A percentile compares a stretch with the other conserved stretches of the same genome.
Conservation (phyloP, 306 rosid species). For the Castanea mollissima region DNA sequence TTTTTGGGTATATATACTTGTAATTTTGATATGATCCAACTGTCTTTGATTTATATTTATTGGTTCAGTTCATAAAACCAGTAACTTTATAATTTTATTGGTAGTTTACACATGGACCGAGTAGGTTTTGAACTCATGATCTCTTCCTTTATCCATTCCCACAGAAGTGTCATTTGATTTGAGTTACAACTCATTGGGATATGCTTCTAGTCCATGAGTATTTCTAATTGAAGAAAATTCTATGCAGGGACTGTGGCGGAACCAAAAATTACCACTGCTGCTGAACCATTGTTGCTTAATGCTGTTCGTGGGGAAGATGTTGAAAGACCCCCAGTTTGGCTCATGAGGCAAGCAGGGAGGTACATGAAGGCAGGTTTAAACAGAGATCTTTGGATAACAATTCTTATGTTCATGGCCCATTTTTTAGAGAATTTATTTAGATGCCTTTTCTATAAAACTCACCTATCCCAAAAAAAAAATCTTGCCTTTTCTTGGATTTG, state of each 20-base stretch:
- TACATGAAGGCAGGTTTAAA: conserved; percentile 96
- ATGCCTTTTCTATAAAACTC: neutral
- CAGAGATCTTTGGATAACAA: conserved; percentile 13
- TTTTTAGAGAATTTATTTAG: neutral
- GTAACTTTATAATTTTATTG: no score
- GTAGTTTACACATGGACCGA: no score
- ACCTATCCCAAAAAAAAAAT: neutral
- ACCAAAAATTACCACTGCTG: conserved; percentile 42
- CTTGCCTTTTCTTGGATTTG: neutral
- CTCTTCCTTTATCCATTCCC: no score
- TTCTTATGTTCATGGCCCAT: neutral
- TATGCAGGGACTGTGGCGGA: conserved; percentile 68
- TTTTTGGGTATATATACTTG: neutral
- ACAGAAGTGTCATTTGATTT: neutral
- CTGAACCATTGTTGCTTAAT: conserved; percentile 80
- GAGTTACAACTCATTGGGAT: neutral
- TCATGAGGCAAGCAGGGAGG: conserved; percentile 99
- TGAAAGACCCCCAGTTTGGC: conserved; percentile 99
- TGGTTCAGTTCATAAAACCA: neutral
- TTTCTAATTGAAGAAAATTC: conserved; percentile 22
- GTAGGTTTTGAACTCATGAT: no score
- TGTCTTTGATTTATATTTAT: neutral
- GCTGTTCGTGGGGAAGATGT: conserved; percentile 79
- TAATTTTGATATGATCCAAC: no score
- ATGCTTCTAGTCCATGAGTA: neutral